Evolutionary conservation across 192 early-diverging fungal genomes (phyloP).

Genomic region (Mortierella claussenii): DNA sequence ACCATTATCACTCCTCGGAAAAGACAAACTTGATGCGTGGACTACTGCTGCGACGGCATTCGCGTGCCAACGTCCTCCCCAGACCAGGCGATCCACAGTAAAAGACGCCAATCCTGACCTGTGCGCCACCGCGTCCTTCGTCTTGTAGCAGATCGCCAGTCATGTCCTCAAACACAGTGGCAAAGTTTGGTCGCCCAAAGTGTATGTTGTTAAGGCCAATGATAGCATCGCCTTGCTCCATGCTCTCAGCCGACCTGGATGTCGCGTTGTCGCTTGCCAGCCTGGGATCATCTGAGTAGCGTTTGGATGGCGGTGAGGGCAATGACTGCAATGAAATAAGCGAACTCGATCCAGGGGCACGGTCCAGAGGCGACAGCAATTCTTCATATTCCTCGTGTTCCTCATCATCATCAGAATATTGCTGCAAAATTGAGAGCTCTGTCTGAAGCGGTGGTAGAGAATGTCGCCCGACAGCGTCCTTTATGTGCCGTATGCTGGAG

Average conservation of each 20-base stretch:
- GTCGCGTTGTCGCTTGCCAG: constrained; percentile 56
- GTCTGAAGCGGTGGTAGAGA: neutral
- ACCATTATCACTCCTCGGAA: constrained; percentile 19
- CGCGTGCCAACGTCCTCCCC: constrained; percentile 60
- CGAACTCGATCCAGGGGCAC: constrained; percentile 67
- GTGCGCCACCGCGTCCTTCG: constrained; percentile 23
- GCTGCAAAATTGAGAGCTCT: neutral
- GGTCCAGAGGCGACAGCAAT: constrained; percentile 30
- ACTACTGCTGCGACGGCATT: constrained; percentile 23
- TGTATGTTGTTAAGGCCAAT: constrained; percentile 66
- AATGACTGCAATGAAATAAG: constrained; percentile 59
- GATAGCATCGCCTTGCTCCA: constrained; percentile 36
- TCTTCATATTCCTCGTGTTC: constrained; percentile 30
- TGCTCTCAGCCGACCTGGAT: constrained; percentile 68
- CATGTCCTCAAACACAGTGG: constrained; percentile 68
- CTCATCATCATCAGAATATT: constrained; percentile 45
- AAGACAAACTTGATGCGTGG: constrained; percentile 25
- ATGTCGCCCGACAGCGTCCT: neutral
- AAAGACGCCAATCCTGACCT: constrained; percentile 78
- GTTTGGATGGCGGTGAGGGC: constrained; percentile 60
- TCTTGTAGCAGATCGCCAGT: constrained; percentile 10
- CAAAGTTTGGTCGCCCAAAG: constrained; percentile 84
- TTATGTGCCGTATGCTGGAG: constrained; percentile 1
- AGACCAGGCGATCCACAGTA: constrained; percentile 82
- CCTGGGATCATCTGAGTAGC: constrained; percentile 55